Evolutionary conservation across 495 filamentous ascomycete species (phyloP), one percentile per base, ranked within the genome.

Genomic region (Bathelium albidoporum): DNA sequence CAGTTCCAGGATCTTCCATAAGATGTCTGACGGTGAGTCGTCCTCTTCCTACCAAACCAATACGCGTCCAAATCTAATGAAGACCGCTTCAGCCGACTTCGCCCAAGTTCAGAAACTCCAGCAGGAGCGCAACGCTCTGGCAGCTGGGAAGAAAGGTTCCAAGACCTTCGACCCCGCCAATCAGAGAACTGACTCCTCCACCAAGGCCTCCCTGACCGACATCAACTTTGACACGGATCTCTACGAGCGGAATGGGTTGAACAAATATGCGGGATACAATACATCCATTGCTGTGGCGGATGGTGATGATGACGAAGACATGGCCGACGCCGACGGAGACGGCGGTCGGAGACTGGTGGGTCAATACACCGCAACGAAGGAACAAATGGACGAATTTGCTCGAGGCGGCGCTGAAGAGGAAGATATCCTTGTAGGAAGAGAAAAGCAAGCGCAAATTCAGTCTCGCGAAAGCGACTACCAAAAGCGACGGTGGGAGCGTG

Each of bases 391-490:
- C 73, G 95, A 99, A 79, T 93, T 97, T 77, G 89, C 93, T 10
- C 85, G 79, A 52, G 90, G 91, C 58, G 83, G 82, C 64, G 90
- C 90, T 26, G 93, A 97, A 74, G 91, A 96, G 74, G 92, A 94
- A 66, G 95, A 99, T 71, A 88, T 91, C 14, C 79, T 99, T 65
- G 79, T 90, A 39, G 88, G 87, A 32, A 87, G 90, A 71, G 94
- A 97, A 77, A 88, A 94, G 77, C 85, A 88, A 73, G 90, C 87
- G 26, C 86, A 91, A 70, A 96, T 99, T 73, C 82, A 87, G 22
- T 90, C 92, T 68, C 85, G 95, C 65, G 91, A 97, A 79, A 95
- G 92, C 62, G 93, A 97, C 71, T 99, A 99, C 72, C 95, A 99
- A 76, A 96, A 96, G 77, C 90, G 92, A 62, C 85, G 90, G 59